phyloP scores from a whole-genome alignment of 768 basidiomycete species.

The Mrakia hoshinonis region DNA sequence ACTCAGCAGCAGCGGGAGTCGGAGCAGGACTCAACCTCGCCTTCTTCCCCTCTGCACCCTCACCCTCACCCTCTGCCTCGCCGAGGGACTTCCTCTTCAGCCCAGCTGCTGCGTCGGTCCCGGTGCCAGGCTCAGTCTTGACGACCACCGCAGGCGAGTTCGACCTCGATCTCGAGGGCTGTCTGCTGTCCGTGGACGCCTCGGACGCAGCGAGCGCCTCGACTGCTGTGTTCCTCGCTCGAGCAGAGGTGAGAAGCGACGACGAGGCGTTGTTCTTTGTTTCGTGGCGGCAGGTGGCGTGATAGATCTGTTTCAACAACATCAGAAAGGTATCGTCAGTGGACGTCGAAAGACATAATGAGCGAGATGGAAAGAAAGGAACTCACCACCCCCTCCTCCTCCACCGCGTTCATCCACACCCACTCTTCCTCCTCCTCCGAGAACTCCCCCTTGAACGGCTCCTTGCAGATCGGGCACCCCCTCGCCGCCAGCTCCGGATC shows the following conservation, averaged over 20 bases:
- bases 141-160: not conserved
- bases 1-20: too few species aligned
- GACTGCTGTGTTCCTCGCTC: not conserved
- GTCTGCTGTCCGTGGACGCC: not conserved
- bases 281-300: conserved; percentile 16
- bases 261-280: not conserved
- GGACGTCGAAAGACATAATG: not conserved
- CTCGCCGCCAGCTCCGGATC: conserved; percentile 16
- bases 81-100: too few species aligned
- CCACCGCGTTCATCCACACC: conserved; percentile 28
- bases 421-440: conserved; percentile 29
- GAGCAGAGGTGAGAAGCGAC: not conserved
- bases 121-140: not conserved
- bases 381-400: conserved; percentile 25
- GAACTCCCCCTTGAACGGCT: conserved; percentile 50
- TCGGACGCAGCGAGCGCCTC: not conserved
- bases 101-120: too few species aligned
- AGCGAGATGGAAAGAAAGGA: not conserved
- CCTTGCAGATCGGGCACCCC: conserved; percentile 39
- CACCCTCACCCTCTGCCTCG: too few species aligned
- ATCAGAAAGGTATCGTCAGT: not conserved
- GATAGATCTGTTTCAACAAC: not conserved
- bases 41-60: too few species aligned
- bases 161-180: not conserved
- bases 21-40: too few species aligned